Percentiles rank a stretch among this genome's conserved stretches.
Evolutionary conservation across 2,329 filamentous ascomycete species (phyloP).

Genomic region (Magnaporthiopsis rhizophila): DNA sequence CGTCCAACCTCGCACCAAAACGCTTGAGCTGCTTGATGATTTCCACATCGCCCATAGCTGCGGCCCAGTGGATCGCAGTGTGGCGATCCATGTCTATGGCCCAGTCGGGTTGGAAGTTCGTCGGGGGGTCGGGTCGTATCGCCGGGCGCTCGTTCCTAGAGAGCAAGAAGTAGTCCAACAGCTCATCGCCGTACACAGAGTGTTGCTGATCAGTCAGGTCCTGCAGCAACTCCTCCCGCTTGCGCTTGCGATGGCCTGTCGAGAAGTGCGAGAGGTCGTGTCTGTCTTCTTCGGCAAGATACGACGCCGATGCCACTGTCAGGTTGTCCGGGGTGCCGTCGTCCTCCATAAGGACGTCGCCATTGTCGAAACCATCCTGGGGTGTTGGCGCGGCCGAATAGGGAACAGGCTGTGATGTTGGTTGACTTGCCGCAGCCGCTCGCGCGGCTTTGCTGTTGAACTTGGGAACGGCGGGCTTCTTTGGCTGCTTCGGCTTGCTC

Average conservation of each 20-base stretch:
- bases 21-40: slow-evolving; percentile 82
- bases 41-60: slow-evolving; percentile 91
- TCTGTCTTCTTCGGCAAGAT: slow-evolving; percentile 68
- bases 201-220: slow-evolving; percentile 72
- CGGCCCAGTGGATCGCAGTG: slow-evolving; percentile 93
- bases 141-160: slow-evolving; percentile 70
- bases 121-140: slow-evolving; percentile 68
- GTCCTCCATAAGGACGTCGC: slow-evolving; percentile 56
- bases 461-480: slow-evolving; percentile 54
- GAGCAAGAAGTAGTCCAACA: slow-evolving; percentile 93
- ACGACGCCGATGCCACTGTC: slow-evolving; percentile 68
- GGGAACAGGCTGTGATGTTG: slow-evolving; percentile 15
- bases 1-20: slow-evolving; percentile 67
- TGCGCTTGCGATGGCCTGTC: slow-evolving; percentile 64
- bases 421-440: slow-evolving; percentile 26
- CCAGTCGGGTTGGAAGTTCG: slow-evolving; percentile 81
- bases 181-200: slow-evolving; percentile 81
- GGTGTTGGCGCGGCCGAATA: background rate
- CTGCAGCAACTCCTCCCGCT: slow-evolving; percentile 58
- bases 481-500: slow-evolving; percentile 73
- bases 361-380: slow-evolving; percentile 57
- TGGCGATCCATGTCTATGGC: slow-evolving; percentile 91
- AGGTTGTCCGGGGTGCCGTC: slow-evolving; percentile 78
- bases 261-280: slow-evolving; percentile 59
- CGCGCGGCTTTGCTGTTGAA: slow-evolving; percentile 13